A percentile compares a stretch with the other conserved stretches of the same genome.
Conservation (phyloP, 164 flowering plant species). For the Euptelea pleiosperma region DNA sequence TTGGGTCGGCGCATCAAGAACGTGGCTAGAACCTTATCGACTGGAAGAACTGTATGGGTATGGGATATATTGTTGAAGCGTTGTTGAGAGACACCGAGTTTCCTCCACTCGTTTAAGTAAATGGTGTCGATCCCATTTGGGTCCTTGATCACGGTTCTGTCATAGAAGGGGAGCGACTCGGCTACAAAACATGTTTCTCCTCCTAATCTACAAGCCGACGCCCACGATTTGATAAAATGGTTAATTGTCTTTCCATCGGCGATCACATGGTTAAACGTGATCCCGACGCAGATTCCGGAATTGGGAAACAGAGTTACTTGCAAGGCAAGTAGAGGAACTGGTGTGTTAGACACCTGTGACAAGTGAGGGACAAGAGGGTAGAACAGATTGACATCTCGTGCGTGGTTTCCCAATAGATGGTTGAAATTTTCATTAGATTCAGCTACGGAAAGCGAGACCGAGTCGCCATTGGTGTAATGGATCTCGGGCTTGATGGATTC, state of each 20-base stretch:
- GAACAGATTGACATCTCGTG: constrained; percentile 9
- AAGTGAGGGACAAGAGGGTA: constrained; percentile 26
- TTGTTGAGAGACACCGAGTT: no score
- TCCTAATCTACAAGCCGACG: constrained; percentile 16
- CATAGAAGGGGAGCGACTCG: no score
- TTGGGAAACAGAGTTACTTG: no score
- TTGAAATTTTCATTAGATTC: constrained; percentile 25
- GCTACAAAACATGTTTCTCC: no score
- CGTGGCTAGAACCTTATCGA: constrained; percentile 24
- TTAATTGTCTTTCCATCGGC: constrained; percentile 27
- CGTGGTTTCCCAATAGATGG: no score
- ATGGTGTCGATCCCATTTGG: constrained; percentile 1
- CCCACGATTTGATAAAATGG: constrained; percentile 39
- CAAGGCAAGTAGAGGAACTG: no score
- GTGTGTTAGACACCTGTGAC: constrained; percentile 4
- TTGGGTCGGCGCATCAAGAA: constrained; percentile 19
- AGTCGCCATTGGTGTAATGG: constrained; percentile 28
- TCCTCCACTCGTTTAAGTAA: not conserved
- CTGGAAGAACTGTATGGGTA: no score
- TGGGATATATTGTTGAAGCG: no score
- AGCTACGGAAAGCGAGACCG: constrained; percentile 25
- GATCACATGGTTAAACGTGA: no score
- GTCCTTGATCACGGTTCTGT: no score
- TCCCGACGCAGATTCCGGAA: no score
- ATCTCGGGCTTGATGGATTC: constrained; percentile 24